Percentiles rank a stretch among this genome's conserved stretches.
Conservation (phyloP, 1,284 basidiomycete genomes). For the Malassezia psittaci region DNA sequence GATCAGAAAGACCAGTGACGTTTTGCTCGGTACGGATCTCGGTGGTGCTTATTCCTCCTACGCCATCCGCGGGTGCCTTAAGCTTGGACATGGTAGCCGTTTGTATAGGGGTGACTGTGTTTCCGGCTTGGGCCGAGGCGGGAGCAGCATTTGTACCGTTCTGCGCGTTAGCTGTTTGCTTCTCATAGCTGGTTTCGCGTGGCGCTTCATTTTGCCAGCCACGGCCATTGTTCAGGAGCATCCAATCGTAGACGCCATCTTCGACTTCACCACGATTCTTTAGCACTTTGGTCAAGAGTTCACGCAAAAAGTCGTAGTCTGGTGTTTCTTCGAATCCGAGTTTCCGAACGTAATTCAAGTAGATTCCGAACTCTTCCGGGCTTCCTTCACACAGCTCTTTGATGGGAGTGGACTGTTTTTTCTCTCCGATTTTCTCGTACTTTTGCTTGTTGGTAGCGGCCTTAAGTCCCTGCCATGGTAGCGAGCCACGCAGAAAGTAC, state of each 20-base stretch:
- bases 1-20: not conserved
- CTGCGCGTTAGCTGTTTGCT: not conserved
- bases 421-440: constrained; percentile 97
- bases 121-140: not conserved
- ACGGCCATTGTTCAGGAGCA: constrained; percentile 74
- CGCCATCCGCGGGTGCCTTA: not conserved
- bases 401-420: constrained; percentile 92
- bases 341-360: constrained; percentile 76
- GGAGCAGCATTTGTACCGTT: not conserved
- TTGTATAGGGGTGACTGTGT: not conserved
- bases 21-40: constrained; percentile 18
- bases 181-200: not conserved
- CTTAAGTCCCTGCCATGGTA: constrained; percentile 94
- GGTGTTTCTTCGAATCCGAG: constrained; percentile 86
- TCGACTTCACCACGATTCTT: constrained; percentile 78
- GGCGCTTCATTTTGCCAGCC: constrained; percentile 70
- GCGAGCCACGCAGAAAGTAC: constrained; percentile 81
- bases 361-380: constrained; percentile 84
- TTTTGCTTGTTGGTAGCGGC: constrained; percentile 96
- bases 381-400: constrained; percentile 86
- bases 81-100: not conserved
- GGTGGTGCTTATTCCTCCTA: constrained; percentile 10
- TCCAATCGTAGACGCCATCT: constrained; percentile 84
- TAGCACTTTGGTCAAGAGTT: constrained; percentile 79
- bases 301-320: constrained; percentile 87